Percentiles rank a stretch among this genome's conserved stretches.
phyloP scores from a whole-genome alignment of 192 early-diverging fungal genomes.

The Entomortierella lignicola region DNA sequence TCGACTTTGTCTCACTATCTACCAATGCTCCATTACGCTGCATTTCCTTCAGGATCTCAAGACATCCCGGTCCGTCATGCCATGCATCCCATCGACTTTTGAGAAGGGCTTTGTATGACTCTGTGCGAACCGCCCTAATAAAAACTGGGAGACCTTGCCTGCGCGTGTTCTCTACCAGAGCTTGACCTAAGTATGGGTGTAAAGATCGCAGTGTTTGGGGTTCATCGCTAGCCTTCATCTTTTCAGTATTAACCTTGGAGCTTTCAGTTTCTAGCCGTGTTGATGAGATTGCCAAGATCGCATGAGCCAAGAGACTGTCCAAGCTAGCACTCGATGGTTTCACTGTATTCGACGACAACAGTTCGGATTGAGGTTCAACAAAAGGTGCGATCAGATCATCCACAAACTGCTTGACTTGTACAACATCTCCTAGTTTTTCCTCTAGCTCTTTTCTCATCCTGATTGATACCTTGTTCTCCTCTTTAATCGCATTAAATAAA shows the following conservation, averaged over 20 bases:
- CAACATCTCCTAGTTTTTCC: slow-evolving; percentile 21
- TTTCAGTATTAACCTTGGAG: neutral
- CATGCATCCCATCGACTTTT: slow-evolving; percentile 39
- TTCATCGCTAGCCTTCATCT: neutral
- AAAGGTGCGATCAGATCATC: slow-evolving; percentile 35
- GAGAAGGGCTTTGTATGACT: slow-evolving; percentile 39
- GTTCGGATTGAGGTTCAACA: neutral
- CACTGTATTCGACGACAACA: neutral
- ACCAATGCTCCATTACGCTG: slow-evolving; percentile 39
- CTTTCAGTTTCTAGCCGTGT: neutral
- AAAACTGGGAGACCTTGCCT: slow-evolving; percentile 38
- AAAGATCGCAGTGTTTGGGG: slow-evolving; percentile 6
- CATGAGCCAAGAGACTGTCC: slow-evolving; percentile 35
- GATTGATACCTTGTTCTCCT: slow-evolving; percentile 49
- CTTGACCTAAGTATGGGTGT: slow-evolving; percentile 40
- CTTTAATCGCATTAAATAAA: slow-evolving; percentile 31
- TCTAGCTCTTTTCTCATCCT: slow-evolving; percentile 47
- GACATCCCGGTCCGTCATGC: slow-evolving; percentile 39
- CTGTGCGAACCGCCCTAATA: slow-evolving; percentile 42
- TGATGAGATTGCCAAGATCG: slow-evolving; percentile 23
- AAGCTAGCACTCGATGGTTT: slow-evolving; percentile 38
- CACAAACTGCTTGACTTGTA: slow-evolving; percentile 43
- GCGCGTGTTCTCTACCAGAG: slow-evolving; percentile 39
- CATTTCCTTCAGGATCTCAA: slow-evolving; percentile 49
- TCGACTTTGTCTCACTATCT: slow-evolving; percentile 23